phyloP scores from a whole-genome alignment of 805 yeast genomes.

The Soucietia sequanensis region DNA sequence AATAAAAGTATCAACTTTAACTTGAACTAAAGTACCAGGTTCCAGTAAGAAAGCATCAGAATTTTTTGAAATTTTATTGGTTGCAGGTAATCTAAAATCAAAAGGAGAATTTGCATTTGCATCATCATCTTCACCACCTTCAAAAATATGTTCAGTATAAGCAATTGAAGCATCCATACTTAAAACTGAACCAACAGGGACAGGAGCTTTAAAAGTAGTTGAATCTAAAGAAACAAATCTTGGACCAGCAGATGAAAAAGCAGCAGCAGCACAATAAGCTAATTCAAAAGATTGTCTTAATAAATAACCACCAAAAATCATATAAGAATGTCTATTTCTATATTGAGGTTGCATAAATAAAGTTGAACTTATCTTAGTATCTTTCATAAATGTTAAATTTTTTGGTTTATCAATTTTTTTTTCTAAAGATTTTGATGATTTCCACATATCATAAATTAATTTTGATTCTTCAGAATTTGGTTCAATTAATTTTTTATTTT shows the following conservation, averaged over 20 bases:
- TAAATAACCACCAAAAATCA: conserved; percentile 94
- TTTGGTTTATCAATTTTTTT: conserved; percentile 39
- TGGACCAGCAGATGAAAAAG: conserved; percentile 81
- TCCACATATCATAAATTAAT: conserved; percentile 78
- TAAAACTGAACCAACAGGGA: conserved; percentile 90
- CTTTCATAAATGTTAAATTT: conserved; percentile 63
- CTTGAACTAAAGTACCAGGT: conserved; percentile 89
- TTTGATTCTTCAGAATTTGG: conserved; percentile 70
- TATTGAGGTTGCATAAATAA: conserved; percentile 95
- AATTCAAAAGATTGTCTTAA: conserved; percentile 91
- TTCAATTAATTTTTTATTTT: conserved; percentile 55
- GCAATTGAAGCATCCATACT: conserved; percentile 80
- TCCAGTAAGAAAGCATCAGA: conserved; percentile 60
- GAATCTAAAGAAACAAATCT: conserved; percentile 88
- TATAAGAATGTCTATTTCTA: conserved; percentile 89
- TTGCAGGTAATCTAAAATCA: conserved; percentile 55
- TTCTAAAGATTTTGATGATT: conserved; percentile 34
- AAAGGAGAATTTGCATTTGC: conserved; percentile 33
- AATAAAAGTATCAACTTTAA: conserved; percentile 81
- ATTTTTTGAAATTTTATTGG: conserved; percentile 51
- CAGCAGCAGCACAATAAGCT: conserved; percentile 90
- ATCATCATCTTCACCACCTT: conserved; percentile 17
- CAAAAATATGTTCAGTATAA: conserved; percentile 78
- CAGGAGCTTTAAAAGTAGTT: conserved; percentile 90
- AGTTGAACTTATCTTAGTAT: conserved; percentile 70